Evolutionary conservation across 495 filamentous ascomycete species (phyloP).

Genomic region (Oidiodendron maius): DNA sequence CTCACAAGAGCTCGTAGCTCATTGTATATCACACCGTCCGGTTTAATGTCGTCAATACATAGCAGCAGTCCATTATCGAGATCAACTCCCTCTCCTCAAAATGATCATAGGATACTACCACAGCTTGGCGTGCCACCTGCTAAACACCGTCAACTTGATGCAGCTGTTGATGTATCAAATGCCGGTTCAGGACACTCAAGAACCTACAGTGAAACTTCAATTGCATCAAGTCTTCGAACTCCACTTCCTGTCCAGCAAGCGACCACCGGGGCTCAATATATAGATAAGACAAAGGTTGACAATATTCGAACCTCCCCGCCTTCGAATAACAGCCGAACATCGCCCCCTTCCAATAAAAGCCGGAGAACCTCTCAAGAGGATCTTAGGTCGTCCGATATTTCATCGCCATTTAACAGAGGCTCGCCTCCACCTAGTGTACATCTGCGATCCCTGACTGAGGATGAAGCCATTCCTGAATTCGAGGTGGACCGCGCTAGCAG

Average conservation of each 20-base stretch:
- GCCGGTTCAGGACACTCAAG: slow-evolving; percentile 45
- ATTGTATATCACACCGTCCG: slow-evolving; percentile 53
- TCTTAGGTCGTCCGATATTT: neutral
- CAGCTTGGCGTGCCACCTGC: slow-evolving; percentile 22
- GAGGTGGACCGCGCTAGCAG: slow-evolving; percentile 11
- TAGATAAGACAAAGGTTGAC: slow-evolving; percentile 3
- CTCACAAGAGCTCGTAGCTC: slow-evolving; percentile 72
- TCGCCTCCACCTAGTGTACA: slow-evolving; percentile 13
- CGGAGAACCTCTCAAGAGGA: slow-evolving; percentile 6
- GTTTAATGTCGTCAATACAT: slow-evolving; percentile 40
- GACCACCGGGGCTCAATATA: slow-evolving; percentile 20
- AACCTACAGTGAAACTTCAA: slow-evolving; percentile 51
- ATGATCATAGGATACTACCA: slow-evolving; percentile 7
- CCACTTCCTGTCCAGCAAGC: slow-evolving; percentile 15
- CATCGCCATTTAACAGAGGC: slow-evolving; percentile 10
- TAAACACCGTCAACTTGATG: slow-evolving; percentile 30
- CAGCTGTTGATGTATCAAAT: slow-evolving; percentile 19
- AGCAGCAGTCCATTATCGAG: slow-evolving; percentile 24
- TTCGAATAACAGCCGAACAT: slow-evolving; percentile 1
- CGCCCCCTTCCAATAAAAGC: slow-evolving; percentile 6
- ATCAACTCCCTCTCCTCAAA: slow-evolving; percentile 24
- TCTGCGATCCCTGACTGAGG: slow-evolving; percentile 29
- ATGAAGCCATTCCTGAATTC: slow-evolving; percentile 23
- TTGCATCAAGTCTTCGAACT: slow-evolving; percentile 35
- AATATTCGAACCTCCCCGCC: slow-evolving; percentile 4